Evolutionary conservation across 139 green algal species (phyloP), one percentile per base, ranked within the genome.

Genomic region (Deuterostichococcus epilithicus): DNA sequence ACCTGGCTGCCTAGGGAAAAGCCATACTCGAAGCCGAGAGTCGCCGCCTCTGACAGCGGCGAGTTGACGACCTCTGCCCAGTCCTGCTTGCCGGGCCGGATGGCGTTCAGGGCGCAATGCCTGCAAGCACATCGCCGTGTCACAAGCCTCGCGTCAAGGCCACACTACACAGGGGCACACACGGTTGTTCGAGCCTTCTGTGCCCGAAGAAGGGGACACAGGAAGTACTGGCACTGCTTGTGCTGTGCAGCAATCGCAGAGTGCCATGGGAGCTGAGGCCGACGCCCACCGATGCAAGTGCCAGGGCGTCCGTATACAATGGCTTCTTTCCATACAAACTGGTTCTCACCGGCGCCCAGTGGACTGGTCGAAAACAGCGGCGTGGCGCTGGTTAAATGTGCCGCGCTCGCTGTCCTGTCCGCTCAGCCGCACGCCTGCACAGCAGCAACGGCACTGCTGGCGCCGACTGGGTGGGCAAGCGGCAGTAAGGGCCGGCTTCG

Each of bases 21-120:
- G 35, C 92, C 92, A 70, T 96, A 96, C 81, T 97, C 92, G 80
- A 95, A 97, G 58, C 88, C 91, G 63, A 96, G 79, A 59, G 92
- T 84, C 3, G 83, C 91, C 30, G 81, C 83, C 78, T 95, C 90
- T 68, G 75, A 88, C 26, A 93, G 78, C 2, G 87, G 84, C 39
- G 76, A 86, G 80, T 93, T 93, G 73, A 79, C 89, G 15, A 93
- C 75, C 83, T 90, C 82, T 4, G 91, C 83, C 25, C 35, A 39
- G 37, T 91, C 88, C 75, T 94, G 90, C 65, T 70, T 38, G 5
- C 83, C 80, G 1, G 77, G 78, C n/a, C 58, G 67, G 65, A 93
- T 89, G 75, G 82, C 78, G 73, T 92, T 86, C 45, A 94, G 77
- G 26, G 87, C 72, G 68, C 85, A 68, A 32, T 67, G 79, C 72